These are phyloP conservation scores for Hydrangea macrophylla DNA, from an alignment of 148 eudicot genomes.

Conservation along the genomic window DNA sequence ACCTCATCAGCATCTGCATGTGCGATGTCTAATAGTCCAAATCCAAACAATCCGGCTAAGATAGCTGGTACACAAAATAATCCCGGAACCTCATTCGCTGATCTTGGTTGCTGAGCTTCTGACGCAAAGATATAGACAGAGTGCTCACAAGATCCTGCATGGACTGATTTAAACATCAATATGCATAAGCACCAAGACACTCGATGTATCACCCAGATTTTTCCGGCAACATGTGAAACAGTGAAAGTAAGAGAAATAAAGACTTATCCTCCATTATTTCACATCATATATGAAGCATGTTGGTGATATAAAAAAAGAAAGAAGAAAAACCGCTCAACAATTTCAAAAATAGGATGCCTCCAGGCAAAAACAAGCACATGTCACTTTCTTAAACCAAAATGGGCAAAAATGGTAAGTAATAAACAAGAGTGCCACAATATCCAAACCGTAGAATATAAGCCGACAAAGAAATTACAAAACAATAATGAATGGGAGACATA, in stretches of 20 bases:
- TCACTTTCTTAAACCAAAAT: neutral
- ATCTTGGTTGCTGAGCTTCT: slow-evolving; percentile 21
- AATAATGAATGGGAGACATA: too few relatives aligned
- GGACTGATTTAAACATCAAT: slow-evolving; percentile 11
- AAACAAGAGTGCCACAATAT: too few relatives aligned
- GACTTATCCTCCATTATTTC: neutral
- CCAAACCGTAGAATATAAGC: too few relatives aligned
- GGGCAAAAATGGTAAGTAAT: too few relatives aligned
- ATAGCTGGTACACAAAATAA: slow-evolving; percentile 37
- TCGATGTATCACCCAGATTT: neutral
- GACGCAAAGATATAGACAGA: slow-evolving; percentile 25
- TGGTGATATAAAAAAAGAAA: neutral
- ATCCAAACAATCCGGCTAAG: slow-evolving; percentile 68
- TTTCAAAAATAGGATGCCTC: neutral
- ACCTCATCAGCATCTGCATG: slow-evolving; percentile 88
- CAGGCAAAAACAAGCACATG: neutral
- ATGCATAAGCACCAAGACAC: neutral
- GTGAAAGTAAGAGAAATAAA: too few relatives aligned
- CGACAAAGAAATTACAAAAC: too few relatives aligned
- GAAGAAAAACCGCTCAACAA: too few relatives aligned
- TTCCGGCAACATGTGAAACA: neutral
- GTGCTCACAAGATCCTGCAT: slow-evolving; percentile 40
- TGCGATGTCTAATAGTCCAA: slow-evolving; percentile 52
- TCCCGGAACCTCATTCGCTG: slow-evolving; percentile 20
- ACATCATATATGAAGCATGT: neutral